phyloP scores from a whole-genome alignment of 2,329 filamentous ascomycete species.

The Alternaria incomplexa region DNA sequence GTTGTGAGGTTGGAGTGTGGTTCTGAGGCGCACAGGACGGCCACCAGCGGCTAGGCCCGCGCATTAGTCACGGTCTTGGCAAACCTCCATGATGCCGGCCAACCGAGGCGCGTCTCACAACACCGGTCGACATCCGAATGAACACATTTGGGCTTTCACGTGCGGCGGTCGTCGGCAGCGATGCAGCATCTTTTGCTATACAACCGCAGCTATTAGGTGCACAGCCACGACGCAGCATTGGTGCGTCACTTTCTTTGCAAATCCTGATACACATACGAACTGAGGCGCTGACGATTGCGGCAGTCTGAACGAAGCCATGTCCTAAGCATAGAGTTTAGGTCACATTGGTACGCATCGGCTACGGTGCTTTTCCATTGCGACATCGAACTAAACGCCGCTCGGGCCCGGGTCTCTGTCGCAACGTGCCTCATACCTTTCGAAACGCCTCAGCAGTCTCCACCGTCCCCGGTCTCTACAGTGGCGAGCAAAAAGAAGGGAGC shows the following conservation, averaged over 20 bases:
- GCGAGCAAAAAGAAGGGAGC: neutral
- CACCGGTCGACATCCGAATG: neutral
- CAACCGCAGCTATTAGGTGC: neutral
- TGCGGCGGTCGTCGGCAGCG: neutral
- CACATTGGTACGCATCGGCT: neutral
- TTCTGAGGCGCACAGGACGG: neutral
- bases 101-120: neutral
- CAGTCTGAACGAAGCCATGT: neutral
- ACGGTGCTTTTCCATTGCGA: neutral
- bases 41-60: neutral
- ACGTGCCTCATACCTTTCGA: neutral
- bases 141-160: neutral
- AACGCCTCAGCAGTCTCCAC: neutral
- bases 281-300: neutral
- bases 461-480: neutral
- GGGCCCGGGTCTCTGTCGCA: neutral
- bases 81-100: neutral
- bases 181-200: neutral
- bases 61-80: constrained; percentile 11
- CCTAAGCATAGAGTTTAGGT: neutral
- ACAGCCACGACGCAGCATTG: neutral
- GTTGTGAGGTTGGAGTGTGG: neutral
- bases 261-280: neutral
- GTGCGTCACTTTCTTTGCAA: neutral
- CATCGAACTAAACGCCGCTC: neutral